Conservation (phyloP, 805 yeast genomes). For the Candida berthetii region DNA sequence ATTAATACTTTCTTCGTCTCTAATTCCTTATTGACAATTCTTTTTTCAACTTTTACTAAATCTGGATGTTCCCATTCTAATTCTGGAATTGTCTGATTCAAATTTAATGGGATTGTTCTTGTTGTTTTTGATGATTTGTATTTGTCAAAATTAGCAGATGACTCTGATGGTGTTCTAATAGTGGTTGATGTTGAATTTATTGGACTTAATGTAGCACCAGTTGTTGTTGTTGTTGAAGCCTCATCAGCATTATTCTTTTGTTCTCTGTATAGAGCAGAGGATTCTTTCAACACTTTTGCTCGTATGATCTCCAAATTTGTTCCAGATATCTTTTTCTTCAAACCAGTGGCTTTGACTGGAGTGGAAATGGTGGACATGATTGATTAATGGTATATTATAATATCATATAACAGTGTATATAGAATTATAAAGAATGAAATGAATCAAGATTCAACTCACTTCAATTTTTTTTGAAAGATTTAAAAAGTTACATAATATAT, state of each 20-base stretch:
- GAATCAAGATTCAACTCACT: no score
- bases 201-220: no score
- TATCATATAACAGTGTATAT: no score
- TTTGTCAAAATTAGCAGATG: no score
- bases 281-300: conserved; percentile 17
- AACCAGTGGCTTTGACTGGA: conserved; percentile 13
- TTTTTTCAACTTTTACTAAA: conserved; percentile 20
- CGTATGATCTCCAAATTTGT: conserved; percentile 16
- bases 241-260: no score
- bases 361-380: not conserved
- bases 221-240: no score
- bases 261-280: conserved; percentile 21
- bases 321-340: conserved; percentile 15
- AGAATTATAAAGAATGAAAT: no score
- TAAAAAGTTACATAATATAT: no score
- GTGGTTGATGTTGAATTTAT: no score
- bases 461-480: no score
- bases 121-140: not conserved
- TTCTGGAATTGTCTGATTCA: not conserved
- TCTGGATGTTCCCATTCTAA: conserved; percentile 7
- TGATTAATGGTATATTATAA: no score
- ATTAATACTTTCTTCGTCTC: conserved; percentile 26
- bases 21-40: conserved; percentile 35
- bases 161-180: no score
- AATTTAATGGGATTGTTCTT: not conserved